These are phyloP conservation scores for Daldinia decipiens DNA, from an alignment of 495 filamentous ascomycete species.

Conservation along the genomic window DNA sequence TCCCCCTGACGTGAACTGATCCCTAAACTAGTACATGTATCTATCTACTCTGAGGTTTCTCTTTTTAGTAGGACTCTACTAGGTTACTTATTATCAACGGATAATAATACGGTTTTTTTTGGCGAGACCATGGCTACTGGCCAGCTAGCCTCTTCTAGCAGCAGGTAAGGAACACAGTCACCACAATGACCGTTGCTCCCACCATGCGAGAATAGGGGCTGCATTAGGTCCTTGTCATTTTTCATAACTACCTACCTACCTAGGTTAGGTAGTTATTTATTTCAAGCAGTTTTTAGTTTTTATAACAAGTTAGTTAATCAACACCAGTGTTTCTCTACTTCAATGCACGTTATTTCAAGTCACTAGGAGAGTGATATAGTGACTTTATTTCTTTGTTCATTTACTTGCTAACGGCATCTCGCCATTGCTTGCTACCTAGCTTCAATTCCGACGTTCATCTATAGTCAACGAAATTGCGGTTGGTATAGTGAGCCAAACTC, in stretches of 20 bases:
- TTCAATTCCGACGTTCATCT: constrained; percentile 35
- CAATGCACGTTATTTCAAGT: background rate
- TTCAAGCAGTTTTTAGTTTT: background rate
- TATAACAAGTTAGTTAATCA: background rate
- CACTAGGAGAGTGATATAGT: background rate
- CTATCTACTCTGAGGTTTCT: too few relatives aligned
- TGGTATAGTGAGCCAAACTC: constrained; percentile 44
- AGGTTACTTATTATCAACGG: too few relatives aligned
- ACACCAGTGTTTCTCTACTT: background rate
- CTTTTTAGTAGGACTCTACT: too few relatives aligned
- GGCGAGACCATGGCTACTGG: too few relatives aligned
- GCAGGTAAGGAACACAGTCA: background rate
- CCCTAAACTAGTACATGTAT: too few relatives aligned
- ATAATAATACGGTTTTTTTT: too few relatives aligned
- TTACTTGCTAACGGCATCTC: constrained; percentile 18
- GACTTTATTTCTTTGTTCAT: constrained; percentile 13
- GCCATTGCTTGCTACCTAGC: constrained; percentile 30
- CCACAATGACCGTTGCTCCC: background rate
- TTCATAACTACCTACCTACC: too few relatives aligned
- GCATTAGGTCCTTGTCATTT: background rate
- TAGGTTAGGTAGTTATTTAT: background rate
- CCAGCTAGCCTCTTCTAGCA: background rate
- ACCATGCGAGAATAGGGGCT: background rate
- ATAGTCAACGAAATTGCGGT: constrained; percentile 34
- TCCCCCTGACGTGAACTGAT: too few relatives aligned